Percentiles rank a stretch among this genome's conserved stretches.
These are phyloP conservation scores for Trichosporon sp. DNA, from an alignment of 1,284 basidiomycete genomes.

Conservation along the genomic window DNA sequence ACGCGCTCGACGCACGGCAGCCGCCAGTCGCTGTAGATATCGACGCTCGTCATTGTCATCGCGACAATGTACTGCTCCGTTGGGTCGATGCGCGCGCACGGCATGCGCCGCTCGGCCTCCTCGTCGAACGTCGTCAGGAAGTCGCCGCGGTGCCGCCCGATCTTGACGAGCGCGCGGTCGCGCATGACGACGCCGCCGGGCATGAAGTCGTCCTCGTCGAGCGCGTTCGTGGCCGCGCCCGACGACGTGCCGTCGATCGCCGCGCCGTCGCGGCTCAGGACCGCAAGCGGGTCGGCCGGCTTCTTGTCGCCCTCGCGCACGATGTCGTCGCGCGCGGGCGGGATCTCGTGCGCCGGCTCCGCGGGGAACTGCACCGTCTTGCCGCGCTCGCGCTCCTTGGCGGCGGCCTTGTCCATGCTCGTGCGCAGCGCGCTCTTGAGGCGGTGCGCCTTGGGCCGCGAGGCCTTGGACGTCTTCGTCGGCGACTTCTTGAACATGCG, in stretches of 20 bases:
- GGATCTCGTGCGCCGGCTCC: constrained; percentile 20
- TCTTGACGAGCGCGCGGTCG: constrained; percentile 45
- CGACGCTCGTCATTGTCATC: constrained; percentile 40
- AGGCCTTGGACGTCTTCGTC: background rate
- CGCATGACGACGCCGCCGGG: constrained; percentile 39
- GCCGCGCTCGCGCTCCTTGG: background rate
- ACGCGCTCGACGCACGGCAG: constrained; percentile 10
- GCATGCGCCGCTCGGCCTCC: constrained; percentile 32
- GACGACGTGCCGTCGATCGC: constrained; percentile 40
- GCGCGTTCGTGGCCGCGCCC: constrained; percentile 30
- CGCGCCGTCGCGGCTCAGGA: constrained; percentile 37
- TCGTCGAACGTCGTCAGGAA: constrained; percentile 37
- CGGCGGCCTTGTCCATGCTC: background rate
- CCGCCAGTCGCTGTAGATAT: constrained; percentile 44
- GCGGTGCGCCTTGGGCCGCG: background rate
- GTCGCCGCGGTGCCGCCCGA: constrained; percentile 41
- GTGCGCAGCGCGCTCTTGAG: constrained; percentile 15
- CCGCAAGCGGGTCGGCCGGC: constrained; percentile 38
- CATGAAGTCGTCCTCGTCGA: constrained; percentile 22
- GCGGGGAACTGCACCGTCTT: constrained; percentile 44
- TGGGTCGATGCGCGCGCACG: constrained; percentile 37
- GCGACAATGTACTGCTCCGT: constrained; percentile 45
- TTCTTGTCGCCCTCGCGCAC: constrained; percentile 28
- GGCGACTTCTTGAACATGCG: background rate
- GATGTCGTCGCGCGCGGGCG: background rate